Percentiles rank a stretch among this genome's conserved stretches.
Evolutionary conservation across 495 filamentous ascomycete genomes (phyloP).

Genomic region (Xeromyces bisporus): DNA sequence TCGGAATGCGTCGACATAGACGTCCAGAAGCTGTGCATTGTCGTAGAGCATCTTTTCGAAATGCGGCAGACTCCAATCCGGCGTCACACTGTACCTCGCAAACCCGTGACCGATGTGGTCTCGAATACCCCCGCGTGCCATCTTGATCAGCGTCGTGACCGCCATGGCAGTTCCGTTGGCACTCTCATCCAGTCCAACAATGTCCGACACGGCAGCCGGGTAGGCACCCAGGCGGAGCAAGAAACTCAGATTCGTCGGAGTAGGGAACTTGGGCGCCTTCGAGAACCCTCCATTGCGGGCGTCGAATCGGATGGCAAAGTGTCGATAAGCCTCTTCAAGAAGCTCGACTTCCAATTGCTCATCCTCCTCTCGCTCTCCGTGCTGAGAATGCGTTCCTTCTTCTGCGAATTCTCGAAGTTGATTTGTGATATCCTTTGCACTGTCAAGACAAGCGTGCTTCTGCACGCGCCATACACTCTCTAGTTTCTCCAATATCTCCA

Average conservation of each 20-base stretch:
- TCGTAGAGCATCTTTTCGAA: slow-evolving; percentile 99
- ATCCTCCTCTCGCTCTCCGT: slow-evolving; percentile 35
- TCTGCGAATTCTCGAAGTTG: slow-evolving; percentile 74
- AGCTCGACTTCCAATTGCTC: slow-evolving; percentile 74
- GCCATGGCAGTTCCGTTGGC: slow-evolving; percentile 65
- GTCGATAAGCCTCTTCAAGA: slow-evolving; percentile 71
- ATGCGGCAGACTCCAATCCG: slow-evolving; percentile 82
- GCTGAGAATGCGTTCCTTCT: slow-evolving; percentile 55
- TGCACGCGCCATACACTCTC: slow-evolving; percentile 70
- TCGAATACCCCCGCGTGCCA: slow-evolving; percentile 74
- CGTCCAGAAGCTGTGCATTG: slow-evolving; percentile 70
- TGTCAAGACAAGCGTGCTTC: slow-evolving; percentile 59
- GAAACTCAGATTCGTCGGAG: slow-evolving; percentile 69
- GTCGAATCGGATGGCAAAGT: slow-evolving; percentile 69
- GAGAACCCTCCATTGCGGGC: slow-evolving; percentile 60
- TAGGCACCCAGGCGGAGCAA: slow-evolving; percentile 61
- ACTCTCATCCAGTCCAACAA: slow-evolving; percentile 73
- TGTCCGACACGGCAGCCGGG: slow-evolving; percentile 54
- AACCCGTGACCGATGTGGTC: slow-evolving; percentile 92
- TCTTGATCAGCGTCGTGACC: slow-evolving; percentile 58
- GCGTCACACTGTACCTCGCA: slow-evolving; percentile 75
- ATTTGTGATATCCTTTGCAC: slow-evolving; percentile 63
- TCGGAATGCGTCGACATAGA: slow-evolving; percentile 81
- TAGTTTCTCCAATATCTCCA: slow-evolving; percentile 70
- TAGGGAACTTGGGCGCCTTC: slow-evolving; percentile 73